Evolutionary conservation across 164 flowering plant species (phyloP), one percentile per base, ranked within the genome.

Genomic region (Umbellularia californica): DNA sequence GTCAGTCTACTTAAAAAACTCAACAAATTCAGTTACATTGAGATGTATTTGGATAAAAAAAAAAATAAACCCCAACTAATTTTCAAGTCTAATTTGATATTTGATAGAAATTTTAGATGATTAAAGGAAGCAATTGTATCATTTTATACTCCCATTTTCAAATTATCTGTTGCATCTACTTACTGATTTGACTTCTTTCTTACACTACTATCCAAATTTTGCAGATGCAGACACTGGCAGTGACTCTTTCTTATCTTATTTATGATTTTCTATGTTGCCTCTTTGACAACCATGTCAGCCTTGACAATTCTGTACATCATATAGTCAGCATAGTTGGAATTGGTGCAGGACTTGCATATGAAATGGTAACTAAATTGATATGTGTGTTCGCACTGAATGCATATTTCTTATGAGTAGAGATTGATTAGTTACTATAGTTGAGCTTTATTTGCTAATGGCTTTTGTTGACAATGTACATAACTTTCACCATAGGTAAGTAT

Each of bases 231-330:
- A 79, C 89, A 33, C 50, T 92, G 71, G 91, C 90, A 14, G 82
- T 92, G 70, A 84, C 78, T 14, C 68, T 88, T 22, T 82, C 88
- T 4, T 95, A 95, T 82, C 77, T 93, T 17, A 87, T 90, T 19
- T 95, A 93, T 76, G 99, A 95, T 84, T 75, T 95, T 41, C 55
- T 89, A 20, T 95, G 97, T 78, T 86, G 93, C 82, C 69, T 79
- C 3, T 90, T 88, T 33, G 94, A 86, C 74, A 76, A 78, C 28
- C 75, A 76, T 58, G 24, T 86, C 58, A 81, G 67, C 77, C 25
- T 90, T 55, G 97, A 90, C 70, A 95, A 90, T 66, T 47, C 83
- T 1, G 66, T 93, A n/a, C 99, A 95, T 79, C 99, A 95, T 83
- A 50, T 84, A 58, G 92, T 91, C 58, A 85, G 94, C 84, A 90